Evolutionary conservation across 2,329 filamentous ascomycete species (phyloP).

Genomic region (Aspergillus sp.): DNA sequence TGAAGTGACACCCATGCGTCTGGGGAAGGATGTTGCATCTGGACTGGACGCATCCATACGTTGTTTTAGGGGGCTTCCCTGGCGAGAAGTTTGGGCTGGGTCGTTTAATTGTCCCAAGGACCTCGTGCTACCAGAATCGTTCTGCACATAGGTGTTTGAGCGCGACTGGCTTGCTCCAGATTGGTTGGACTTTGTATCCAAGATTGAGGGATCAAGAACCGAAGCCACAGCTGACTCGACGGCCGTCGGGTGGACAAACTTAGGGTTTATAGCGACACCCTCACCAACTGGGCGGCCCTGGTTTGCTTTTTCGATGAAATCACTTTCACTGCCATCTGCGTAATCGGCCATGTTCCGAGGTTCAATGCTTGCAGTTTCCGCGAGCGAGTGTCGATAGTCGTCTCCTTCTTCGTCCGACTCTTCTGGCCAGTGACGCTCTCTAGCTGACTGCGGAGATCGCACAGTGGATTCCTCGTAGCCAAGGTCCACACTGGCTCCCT

Average conservation of each 20-base stretch:
- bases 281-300: constrained; percentile 70
- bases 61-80: constrained; percentile 50
- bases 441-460: constrained; percentile 21
- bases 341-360: constrained; percentile 53
- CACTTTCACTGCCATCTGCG: constrained; percentile 57
- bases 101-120: constrained; percentile 20
- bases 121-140: constrained; percentile 28
- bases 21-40: constrained; percentile 40
- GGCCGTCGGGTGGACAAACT: constrained; percentile 70
- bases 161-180: constrained; percentile 47
- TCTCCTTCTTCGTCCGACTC: constrained; percentile 44
- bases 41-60: constrained; percentile 37
- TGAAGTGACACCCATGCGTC: constrained; percentile 46
- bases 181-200: constrained; percentile 61
- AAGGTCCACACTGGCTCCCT: constrained; percentile 34
- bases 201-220: constrained; percentile 76
- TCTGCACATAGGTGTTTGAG: constrained; percentile 42
- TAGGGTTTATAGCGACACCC: constrained; percentile 69
- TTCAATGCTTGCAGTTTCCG: constrained; percentile 50
- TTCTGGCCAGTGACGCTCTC: constrained; percentile 25
- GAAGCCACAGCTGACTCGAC: constrained; percentile 92
- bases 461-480: constrained; percentile 39
- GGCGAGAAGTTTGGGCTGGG: constrained; percentile 27
- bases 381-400: constrained; percentile 52
- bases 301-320: constrained; percentile 59